Percentiles rank a stretch among this genome's conserved stretches.
phyloP scores from a whole-genome alignment of 257 asterid species.

The Paraleonurus japonicus region DNA sequence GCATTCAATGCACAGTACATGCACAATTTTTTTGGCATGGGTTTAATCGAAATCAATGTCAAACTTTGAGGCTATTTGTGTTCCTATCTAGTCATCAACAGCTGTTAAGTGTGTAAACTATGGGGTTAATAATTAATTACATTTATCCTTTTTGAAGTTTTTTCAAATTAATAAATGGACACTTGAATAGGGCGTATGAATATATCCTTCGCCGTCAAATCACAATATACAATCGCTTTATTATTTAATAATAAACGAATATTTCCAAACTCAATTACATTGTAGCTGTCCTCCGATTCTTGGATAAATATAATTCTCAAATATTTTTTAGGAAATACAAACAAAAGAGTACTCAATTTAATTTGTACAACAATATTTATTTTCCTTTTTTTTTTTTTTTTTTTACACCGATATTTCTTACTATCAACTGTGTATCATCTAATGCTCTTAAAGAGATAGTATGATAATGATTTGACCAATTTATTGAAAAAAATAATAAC shows the following conservation, averaged over 20 bases:
- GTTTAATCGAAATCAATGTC: slow-evolving; percentile 5
- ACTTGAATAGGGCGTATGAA: background rate
- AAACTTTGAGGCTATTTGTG: background rate
- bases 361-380: background rate
- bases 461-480: no score
- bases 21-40: background rate
- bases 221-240: background rate
- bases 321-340: background rate
- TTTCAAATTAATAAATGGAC: background rate
- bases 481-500: no score
- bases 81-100: background rate
- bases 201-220: background rate
- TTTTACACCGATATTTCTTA: background rate
- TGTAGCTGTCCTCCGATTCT: background rate
- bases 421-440: no score
- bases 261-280: background rate
- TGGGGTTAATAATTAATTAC: background rate
- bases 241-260: no score
- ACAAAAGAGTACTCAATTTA: background rate
- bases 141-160: background rate
- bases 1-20: background rate
- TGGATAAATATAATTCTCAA: background rate
- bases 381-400: no score
- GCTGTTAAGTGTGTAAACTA: background rate
- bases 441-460: background rate